Base-by-base conservation (phyloP, 805 yeast species). In the Wickerhamiella kurtzmanii region DNA sequence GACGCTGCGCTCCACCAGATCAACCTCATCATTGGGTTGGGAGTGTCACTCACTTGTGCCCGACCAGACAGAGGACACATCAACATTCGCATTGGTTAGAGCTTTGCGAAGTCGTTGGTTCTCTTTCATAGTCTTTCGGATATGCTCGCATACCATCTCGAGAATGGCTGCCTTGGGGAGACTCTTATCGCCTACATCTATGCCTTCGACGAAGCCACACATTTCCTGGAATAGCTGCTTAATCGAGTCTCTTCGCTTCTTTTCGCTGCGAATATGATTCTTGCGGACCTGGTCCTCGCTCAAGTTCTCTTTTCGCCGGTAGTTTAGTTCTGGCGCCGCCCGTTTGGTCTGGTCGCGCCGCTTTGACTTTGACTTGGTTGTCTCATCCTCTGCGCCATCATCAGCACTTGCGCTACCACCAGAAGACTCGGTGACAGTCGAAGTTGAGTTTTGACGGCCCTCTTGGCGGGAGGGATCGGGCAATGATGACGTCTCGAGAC, bases 241-340 rank as follows among this genome's bases (percentile, higher is more conserved):
- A 52, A 68, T 69, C 32, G 52, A 49, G 46, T 64, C 67, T 3
- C 72, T 58, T 1, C 72, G 61, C 22, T 63, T 59, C 55, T 68
- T 64, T 45, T 68, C 72, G 39, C 65, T 61, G 18, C 59, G 55
- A 22, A 66, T 58, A 48, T 68, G 72, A 47, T 66, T 67, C 41
- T 53, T 45, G 18, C 73, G 58, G 37, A 63, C 61, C 50, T 66
- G 65, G 37, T 63, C 66, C 25, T 63, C 66, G 9, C 63, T 47
- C 3, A 62, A 54, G 25, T 46, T 46, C 32, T 61, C 64, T 28
- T 61, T 50, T 22, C 48, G 41, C 19, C 38, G 51, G 11, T 25
- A 25, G n/a, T n/a, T 25, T 6, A 25, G 32, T 25, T 11, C 32
- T 25, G n/a, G n/a, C n/a, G n/a, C n/a, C n/a, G n/a, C n/a, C n/a